phyloP scores from a whole-genome alignment of 495 filamentous ascomycete genomes.

The Hyaloscypha hepaticicola region DNA sequence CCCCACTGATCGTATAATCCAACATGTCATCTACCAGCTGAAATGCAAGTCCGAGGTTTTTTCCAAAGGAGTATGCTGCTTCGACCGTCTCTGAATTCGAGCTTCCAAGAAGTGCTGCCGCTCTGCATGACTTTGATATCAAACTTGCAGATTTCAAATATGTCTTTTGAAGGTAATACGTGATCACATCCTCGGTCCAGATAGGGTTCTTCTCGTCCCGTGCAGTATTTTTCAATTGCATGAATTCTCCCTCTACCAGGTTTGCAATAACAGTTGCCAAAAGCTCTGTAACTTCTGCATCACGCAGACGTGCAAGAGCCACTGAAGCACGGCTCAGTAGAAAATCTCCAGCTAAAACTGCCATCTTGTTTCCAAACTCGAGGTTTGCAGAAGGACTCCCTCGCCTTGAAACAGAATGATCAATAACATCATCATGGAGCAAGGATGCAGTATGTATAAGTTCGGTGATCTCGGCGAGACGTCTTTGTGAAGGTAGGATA shows the following conservation, averaged over 20 bases:
- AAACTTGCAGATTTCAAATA: slow-evolving; percentile 95
- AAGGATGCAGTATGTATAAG: slow-evolving; percentile 95
- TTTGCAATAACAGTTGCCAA: slow-evolving; percentile 96
- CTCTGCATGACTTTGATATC: slow-evolving; percentile 93
- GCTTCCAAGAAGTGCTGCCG: slow-evolving; percentile 81
- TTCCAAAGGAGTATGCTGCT: slow-evolving; percentile 86
- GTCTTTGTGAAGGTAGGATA: slow-evolving; percentile 87
- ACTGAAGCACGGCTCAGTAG: slow-evolving; percentile 91
- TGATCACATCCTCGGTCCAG: slow-evolving; percentile 82
- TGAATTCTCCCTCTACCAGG: slow-evolving; percentile 96
- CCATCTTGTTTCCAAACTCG: slow-evolving; percentile 98
- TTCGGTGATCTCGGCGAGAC: slow-evolving; percentile 94
- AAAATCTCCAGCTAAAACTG: slow-evolving; percentile 93
- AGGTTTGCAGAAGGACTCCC: slow-evolving; percentile 85
- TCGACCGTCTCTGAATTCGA: slow-evolving; percentile 78
- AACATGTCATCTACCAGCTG: slow-evolving; percentile 99
- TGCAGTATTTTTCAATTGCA: slow-evolving; percentile 97
- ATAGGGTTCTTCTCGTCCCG: slow-evolving; percentile 76
- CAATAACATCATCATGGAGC: slow-evolving; percentile 97
- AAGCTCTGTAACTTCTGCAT: slow-evolving; percentile 92
- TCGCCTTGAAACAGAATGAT: slow-evolving; percentile 80
- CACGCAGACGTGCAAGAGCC: slow-evolving; percentile 82
- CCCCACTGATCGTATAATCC: slow-evolving; percentile 84
- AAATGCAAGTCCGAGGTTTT: slow-evolving; percentile 90
- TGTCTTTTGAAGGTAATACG: slow-evolving; percentile 98